These are phyloP conservation scores for Talaromyces sp. DNA, from an alignment of 2,329 filamentous ascomycete species.

Conservation along the genomic window DNA sequence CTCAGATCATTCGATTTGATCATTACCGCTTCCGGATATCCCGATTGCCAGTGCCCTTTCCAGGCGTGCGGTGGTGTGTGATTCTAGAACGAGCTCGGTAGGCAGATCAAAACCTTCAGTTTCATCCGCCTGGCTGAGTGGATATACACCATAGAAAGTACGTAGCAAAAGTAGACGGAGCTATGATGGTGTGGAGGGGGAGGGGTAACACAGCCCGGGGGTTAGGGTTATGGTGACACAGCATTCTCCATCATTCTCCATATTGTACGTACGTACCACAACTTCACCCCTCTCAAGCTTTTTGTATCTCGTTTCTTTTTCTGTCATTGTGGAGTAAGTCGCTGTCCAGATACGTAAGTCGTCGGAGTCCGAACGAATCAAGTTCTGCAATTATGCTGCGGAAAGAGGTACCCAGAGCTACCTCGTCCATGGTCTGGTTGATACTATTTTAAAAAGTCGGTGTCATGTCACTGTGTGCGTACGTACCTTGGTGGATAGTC, in stretches of 20 bases:
- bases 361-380: neutral
- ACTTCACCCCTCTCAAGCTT: slow-evolving; percentile 6
- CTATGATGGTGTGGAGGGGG: neutral
- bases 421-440: neutral
- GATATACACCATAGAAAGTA: neutral
- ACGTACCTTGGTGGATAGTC: slow-evolving; percentile 3
- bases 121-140: too few species aligned
- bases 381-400: neutral
- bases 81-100: slow-evolving; percentile 8
- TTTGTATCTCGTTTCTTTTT: neutral
- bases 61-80: neutral
- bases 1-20: slow-evolving; percentile 6
- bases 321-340: neutral
- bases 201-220: neutral
- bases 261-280: neutral
- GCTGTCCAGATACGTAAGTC: neutral
- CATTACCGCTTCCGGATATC: slow-evolving; percentile 15
- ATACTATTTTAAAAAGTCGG: slow-evolving; percentile 2
- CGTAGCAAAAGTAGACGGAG: neutral
- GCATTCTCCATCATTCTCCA: neutral
- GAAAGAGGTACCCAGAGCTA: neutral
- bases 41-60: slow-evolving; percentile 1
- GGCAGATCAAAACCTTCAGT: neutral
- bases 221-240: slow-evolving; percentile 11
- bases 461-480: neutral